Evolutionary conservation across 208 protist genomes (phyloP), one percentile per base, ranked within the genome.

Genomic region (Wallacemonas sp.): DNA sequence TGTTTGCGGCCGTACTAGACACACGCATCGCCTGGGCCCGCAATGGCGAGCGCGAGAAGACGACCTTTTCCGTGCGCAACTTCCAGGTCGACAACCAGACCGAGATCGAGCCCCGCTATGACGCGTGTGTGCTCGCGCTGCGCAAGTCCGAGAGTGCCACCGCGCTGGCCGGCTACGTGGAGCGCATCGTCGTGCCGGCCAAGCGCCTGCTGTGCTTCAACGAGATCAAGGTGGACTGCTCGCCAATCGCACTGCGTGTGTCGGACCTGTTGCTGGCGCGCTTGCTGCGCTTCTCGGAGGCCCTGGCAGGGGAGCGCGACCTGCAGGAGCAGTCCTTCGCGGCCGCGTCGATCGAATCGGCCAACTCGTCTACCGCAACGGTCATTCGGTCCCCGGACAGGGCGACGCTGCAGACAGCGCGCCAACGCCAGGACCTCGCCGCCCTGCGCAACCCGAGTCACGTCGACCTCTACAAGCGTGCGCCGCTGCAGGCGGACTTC

Each of bases 51-150:
- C 76, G 71, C 29, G 87, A 96, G 70, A 26, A 63, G 36, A 49
- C 78, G 17, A 65, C 77, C 47, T 86, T 93, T 63, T 88, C 81
- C 63, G 55, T 96, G 1, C 69, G 79, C 49, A 94, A 93, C 65
- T 90, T 91, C 61, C 91, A 96, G 73, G 69, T 94, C 16, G 91
- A 96, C 64, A 96, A 96, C 67, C 86, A 94, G 65, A 84, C 80
- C 21, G 87, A 96, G 74, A 64, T 81, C 24, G 77, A 79, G 36
- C 91, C 91, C 16, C 61, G 72, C 36, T 93, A 91, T 77, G 83
- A 88, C 26, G 83, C 87, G 16, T 87, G 78, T 62, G 19, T 92
- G 19, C 49, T 91, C n/a, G 75, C 91, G 19, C 63, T 96, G 54
- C 88, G 87, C 32, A 69, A 62, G 8, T 65, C 72, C 19, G 56